Evolutionary conservation across 2,329 filamentous ascomycete species (phyloP), one percentile per base, ranked within the genome.

Genomic region (Trichocomaceae sp.): DNA sequence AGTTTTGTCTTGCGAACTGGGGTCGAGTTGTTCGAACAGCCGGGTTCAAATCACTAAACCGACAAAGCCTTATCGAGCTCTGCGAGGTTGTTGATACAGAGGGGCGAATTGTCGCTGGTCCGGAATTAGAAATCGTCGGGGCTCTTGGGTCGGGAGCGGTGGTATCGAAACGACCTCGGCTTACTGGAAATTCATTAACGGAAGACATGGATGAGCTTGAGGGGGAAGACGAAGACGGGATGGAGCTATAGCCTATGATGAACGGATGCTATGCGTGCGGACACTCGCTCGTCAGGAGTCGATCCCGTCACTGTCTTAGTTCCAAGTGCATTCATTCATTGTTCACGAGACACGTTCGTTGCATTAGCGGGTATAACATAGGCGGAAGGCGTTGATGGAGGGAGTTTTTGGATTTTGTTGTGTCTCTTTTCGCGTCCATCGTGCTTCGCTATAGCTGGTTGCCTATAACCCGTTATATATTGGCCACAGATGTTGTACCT

Each of bases 31-130:
- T 97, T 20, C 85, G 93, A 17, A 96, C 91, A 0, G 81, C 86
- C 33, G 91, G 88, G 0, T 99, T 97, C 75, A 79, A 90, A 57
- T 85, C 83, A 49, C 78, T 99, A 35, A 89, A 86, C 54, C 85
- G 88, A 53, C 77, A 81, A 51, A 88, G 89, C 20, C 78, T 99
- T 55, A 87, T 97, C 54, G 92, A 96, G 66, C 80, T 99, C 9
- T 95, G 89, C 53, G 90, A 96, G 70, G 91, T 96, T 68, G 88
- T 96, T 44, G 90, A 96, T 70, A 87, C 85, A 64, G 93, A 97
- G 66, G 90, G 91, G n/a, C 82, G 92, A 23, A 86, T 99, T 6
- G 80, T 97, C 5, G 87, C 87, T 52, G 92, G 92, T 44, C 88
- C 95, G 59, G 90, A 96, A 69, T 76, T 95, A 13, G 84, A 85